phyloP scores from a whole-genome alignment of 2,329 filamentous ascomycete species.

The Sporothrix globosa region DNA sequence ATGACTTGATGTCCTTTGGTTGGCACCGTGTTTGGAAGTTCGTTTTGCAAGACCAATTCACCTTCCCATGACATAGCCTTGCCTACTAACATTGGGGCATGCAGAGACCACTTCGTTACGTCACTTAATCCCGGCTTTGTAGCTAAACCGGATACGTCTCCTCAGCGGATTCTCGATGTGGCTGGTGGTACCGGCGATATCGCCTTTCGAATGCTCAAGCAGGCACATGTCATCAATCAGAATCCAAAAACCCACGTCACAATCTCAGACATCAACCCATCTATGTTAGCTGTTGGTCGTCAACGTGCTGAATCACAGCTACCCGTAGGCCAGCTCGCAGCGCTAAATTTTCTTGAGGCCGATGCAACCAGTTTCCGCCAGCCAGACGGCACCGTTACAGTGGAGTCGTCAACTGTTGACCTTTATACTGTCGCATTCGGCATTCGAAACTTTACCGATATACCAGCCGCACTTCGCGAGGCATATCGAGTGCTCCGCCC shows the following conservation, averaged over 20 bases:
- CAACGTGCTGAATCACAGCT: conserved; percentile 69
- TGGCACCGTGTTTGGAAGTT: conserved; percentile 94
- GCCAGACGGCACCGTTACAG: conserved; percentile 47
- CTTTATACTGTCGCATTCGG: conserved; percentile 98
- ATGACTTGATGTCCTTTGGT: conserved; percentile 97
- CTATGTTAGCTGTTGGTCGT: conserved; percentile 88
- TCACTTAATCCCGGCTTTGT: conserved; percentile 79
- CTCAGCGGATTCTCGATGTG: conserved; percentile 85
- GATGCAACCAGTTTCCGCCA: conserved; percentile 75
- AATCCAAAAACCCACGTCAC: conserved; percentile 83
- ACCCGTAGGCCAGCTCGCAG: conserved; percentile 58
- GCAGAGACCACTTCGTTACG: conserved; percentile 85
- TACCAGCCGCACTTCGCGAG: conserved; percentile 78
- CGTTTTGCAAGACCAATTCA: conserved; percentile 38
- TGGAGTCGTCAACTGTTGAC: conserved; percentile 76
- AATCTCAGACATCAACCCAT: conserved; percentile 92
- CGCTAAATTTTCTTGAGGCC: conserved; percentile 79
- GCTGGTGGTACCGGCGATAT: conserved; percentile 98
- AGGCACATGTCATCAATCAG: conserved; percentile 77
- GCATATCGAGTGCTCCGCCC: conserved; percentile 89
- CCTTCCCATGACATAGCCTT: conserved; percentile 7
- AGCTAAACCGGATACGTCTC: conserved; percentile 49
- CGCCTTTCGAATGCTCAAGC: conserved; percentile 92
- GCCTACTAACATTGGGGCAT: neutral
- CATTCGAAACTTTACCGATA: conserved; percentile 95